Base-by-base conservation (phyloP, 352 stramenopile genomes). In the Globisporangium recalcitrans region DNA sequence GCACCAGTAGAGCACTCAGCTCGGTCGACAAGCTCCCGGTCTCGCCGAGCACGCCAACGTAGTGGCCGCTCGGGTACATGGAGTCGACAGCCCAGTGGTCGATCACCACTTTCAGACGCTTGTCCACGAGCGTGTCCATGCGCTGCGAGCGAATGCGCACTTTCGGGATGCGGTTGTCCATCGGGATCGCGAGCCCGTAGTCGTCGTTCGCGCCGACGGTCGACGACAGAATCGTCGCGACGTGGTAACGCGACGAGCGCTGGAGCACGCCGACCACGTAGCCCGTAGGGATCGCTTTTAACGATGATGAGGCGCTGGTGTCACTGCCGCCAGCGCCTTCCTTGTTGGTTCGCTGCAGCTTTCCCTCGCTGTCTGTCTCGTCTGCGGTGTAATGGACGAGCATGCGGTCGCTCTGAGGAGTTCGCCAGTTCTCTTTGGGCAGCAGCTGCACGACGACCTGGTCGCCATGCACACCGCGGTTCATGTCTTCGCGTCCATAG, bases 391-490 rank as follows among this genome's bases (percentile, higher is more conserved):
- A 91, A 53, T 97, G 85, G 16, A 91, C 73, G 4, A 94, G 67
- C 56, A 87, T 53, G 3, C 72, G 76, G 16, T 88, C 79, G 60
- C 77, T 91, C 58, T 82, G 71, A 0, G 77, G 87, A 26, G 56
- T 68, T 16, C 85, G 68, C 93, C 93, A 98, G 32, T 90, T 64
- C 9, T 69, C 61, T 29, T 93, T 70, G 0, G 87, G 74, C 40
- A 98, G 74, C 36, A 99, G 69, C 60, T 97, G 76, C 22, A 99
- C 85, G 3, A 90, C 94, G 13, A 99, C 97, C 11, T 97, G 71
- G 78, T 99, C 98, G 27, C 97, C 97, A 70, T 99, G 97, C 1
- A 99, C 78, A 4, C 96, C 97, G 54, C 98, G 88, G 77, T 99
- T 99, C 65, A 98, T 93, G 62, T 95, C 77, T 53, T 86, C 75